Evolutionary conservation across 139 green algal genomes (phyloP), one percentile per base, ranked within the genome.

Genomic region (Tetraselmis chui): DNA sequence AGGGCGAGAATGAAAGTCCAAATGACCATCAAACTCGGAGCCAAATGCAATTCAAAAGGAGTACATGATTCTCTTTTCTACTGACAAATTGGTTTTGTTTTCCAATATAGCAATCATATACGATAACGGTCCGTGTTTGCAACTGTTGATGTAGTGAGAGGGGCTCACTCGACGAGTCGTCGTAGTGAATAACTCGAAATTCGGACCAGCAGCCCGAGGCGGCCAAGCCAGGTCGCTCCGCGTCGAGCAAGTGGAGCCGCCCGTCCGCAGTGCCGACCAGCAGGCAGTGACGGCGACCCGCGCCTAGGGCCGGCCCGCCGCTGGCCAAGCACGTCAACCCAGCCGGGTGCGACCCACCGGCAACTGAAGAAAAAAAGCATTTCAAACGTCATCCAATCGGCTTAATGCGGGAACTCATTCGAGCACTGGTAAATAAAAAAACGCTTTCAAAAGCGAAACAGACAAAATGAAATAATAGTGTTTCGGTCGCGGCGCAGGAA

Each of bases 201-300:
- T 74, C 67, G 82, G 77, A 24, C 26, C 32, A 1, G 83, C 83
- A 5, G 83, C 30, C 29, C 79, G 75, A 1, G 84, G 82, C 2
- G 81, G 32, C 1, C 81, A 28, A 1, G 87, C 31, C 28, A 74
- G 23, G 23, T 81, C 76, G 2, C 67, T 86, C 82, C 0, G 87
- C n/a, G 78, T 92, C 88, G 1, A 92, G 31, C 28, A 32, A 80
- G 29, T 81, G 83, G 2, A 90, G 27, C 11, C 77, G 84, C 2
- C 79, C 88, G 32, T 88, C 83, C n/a, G 81, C 86, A 2, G 88
- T 90, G 27, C 88, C 88, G 11, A 78, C 84, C 27, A 87, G 75
- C 74, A 89, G 78, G 30, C 24, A 11, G 5, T 59, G 30, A 28
- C 28, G 29, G 28, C n/a, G n/a, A n/a, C n/a, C n/a, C n/a, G 76